phyloP scores from a whole-genome alignment of 116 monocot species.

The Papilionanthe hybrid region DNA sequence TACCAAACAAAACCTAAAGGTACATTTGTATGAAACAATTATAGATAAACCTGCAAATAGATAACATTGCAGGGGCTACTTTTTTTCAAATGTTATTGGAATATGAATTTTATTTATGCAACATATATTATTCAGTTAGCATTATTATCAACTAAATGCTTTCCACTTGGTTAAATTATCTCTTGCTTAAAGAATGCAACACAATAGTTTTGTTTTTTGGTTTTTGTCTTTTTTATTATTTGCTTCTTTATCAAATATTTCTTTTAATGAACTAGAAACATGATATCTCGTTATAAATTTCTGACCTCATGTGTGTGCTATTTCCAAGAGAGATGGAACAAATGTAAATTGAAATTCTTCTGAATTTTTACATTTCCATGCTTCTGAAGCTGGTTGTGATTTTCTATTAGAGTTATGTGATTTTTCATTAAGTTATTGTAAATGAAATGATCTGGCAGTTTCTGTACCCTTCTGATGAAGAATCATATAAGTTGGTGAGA shows the following conservation, averaged over 20 bases:
- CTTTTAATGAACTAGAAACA: background rate
- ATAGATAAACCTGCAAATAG: background rate
- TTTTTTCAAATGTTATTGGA: background rate
- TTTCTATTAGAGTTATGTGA: slow-evolving; percentile 3
- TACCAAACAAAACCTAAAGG: background rate
- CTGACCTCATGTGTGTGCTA: background rate
- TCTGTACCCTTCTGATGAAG: slow-evolving; percentile 37
- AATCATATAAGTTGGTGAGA: slow-evolving; percentile 29
- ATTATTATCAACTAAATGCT: background rate
- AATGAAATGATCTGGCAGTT: slow-evolving; percentile 24
- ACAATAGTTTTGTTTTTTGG: background rate
- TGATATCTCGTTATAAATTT: background rate
- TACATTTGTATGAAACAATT: background rate
- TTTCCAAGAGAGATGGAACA: background rate
- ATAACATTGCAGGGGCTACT: background rate
- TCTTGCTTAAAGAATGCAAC: background rate
- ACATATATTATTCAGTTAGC: background rate
- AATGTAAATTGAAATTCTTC: background rate
- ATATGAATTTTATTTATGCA: background rate
- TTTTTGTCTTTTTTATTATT: background rate
- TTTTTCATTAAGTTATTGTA: background rate
- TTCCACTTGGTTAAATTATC: background rate
- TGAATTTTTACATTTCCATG: background rate
- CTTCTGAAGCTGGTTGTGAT: slow-evolving; percentile 12
- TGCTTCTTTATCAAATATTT: background rate